Conservation (phyloP, 306 rosid species). For the Clitoria ternatea region DNA sequence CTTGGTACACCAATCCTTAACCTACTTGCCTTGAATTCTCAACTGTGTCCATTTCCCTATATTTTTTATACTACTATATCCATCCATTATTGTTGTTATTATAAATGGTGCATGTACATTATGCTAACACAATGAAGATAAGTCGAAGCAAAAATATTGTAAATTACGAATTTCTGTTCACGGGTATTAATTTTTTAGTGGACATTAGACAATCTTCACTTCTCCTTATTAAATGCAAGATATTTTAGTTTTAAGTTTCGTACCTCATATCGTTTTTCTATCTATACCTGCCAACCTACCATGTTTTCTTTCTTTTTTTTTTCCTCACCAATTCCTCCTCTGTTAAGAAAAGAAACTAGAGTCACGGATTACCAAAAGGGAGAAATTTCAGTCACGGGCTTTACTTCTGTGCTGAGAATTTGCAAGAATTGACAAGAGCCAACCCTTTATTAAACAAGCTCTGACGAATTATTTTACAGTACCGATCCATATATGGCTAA, state of each 20-base stretch:
- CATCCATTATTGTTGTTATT: too few relatives aligned
- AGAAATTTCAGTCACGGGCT: conserved; percentile 32
- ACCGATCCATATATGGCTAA: background rate
- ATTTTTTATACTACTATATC: conserved; percentile 1
- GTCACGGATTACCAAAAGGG: conserved; percentile 1
- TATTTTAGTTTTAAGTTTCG: background rate
- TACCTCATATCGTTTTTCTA: background rate
- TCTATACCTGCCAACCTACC: conserved; percentile 28
- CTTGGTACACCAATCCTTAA: conserved; percentile 20
- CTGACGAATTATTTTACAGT: background rate
- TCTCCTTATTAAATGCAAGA: conserved; percentile 13
- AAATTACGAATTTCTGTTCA: conserved; percentile 31
- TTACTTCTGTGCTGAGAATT: background rate
- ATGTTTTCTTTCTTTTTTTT: background rate
- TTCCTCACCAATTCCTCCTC: background rate
- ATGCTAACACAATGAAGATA: background rate
- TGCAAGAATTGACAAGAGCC: background rate
- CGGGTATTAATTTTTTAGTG: conserved; percentile 35
- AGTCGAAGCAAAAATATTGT: background rate
- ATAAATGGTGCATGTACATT: background rate
- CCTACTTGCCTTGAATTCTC: conserved; percentile 36
- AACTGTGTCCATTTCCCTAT: background rate
- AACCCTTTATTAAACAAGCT: background rate
- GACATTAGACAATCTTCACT: conserved; percentile 1
- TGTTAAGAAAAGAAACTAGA: background rate